phyloP scores from a whole-genome alignment of 495 filamentous ascomycete species.

The Talaromyces trachyspermus region DNA sequence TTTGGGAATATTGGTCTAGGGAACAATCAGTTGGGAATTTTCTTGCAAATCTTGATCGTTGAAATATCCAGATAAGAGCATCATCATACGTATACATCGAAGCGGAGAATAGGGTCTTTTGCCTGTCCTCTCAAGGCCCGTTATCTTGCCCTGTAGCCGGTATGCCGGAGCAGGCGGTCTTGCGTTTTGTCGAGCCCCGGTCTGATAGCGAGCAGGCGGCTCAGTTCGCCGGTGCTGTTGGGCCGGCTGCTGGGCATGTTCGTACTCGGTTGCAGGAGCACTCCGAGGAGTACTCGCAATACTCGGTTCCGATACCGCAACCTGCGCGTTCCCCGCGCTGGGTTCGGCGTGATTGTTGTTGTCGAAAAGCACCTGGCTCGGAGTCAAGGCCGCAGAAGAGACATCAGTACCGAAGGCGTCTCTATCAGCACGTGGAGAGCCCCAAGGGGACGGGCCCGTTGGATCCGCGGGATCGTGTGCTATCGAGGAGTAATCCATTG shows the following conservation, averaged over 20 bases:
- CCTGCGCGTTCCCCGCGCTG: conserved; percentile 14
- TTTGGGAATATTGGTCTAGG: conserved; percentile 90
- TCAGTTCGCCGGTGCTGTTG: conserved; percentile 42
- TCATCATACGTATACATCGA: conserved; percentile 85
- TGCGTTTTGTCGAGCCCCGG: conserved; percentile 33
- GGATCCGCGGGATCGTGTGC: conserved; percentile 67
- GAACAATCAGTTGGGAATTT: conserved; percentile 5
- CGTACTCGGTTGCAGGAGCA: conserved; percentile 34
- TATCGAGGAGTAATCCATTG: conserved; percentile 80
- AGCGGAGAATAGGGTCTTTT: conserved; percentile 91
- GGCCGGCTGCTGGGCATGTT: conserved; percentile 30
- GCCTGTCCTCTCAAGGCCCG: conserved; percentile 82
- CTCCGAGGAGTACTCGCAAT: conserved; percentile 39
- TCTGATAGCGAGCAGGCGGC: conserved; percentile 41
- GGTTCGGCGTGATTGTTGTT: conserved; percentile 17
- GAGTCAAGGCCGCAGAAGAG: conserved; percentile 47
- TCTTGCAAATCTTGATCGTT: too few species aligned
- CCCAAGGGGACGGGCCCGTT: conserved; percentile 70
- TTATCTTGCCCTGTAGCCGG: conserved; percentile 89
- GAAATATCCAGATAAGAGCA: too few species aligned
- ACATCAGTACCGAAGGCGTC: conserved; percentile 48
- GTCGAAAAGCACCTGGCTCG: conserved; percentile 35
- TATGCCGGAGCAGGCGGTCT: conserved; percentile 54
- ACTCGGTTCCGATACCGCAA: conserved; percentile 15
- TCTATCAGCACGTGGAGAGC: conserved; percentile 59